Evolutionary conservation across 2,329 filamentous ascomycete species (phyloP), one percentile per base, ranked within the genome.

Genomic region (Aspergillus sp.): DNA sequence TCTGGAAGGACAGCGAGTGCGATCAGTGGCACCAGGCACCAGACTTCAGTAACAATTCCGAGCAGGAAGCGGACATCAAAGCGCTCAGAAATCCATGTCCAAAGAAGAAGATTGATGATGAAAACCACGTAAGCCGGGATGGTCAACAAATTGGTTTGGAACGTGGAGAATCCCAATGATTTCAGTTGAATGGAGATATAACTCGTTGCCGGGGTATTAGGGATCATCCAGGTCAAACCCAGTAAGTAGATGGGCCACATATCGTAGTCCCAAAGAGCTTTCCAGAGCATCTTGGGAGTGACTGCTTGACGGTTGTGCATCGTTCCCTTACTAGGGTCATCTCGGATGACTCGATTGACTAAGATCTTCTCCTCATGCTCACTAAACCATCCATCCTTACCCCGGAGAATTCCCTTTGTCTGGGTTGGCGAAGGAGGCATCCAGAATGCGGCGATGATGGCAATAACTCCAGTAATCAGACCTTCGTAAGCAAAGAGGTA

Each of bases 311-410:
- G 76, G 61, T 86, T 86, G 69, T 86, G 82, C 84, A 86, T 86
- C 59, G 79, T 79, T n/a, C 82, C 82, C 62, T 86, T 86, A 47
- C 77, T 79, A 0, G 82, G 81, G 47, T 84, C 82, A 52, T 84
- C 82, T 8, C 82, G 76, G 11, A 84, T 71, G 23, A 87, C 77
- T 23, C 82, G 81, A 66, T 89, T 90, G 17, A 88, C 81, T 82
- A 90, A 85, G 66, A 90, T 89, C 56, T 84, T 82, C 65, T 90
- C 87, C 67, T 90, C 85, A 2, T 79, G 79, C 66, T 89, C 87
- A 2, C 76, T 83, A 70, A 88, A 89, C 87, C 87, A 88, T 5
- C 87, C 87, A 19, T 81, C 63, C 43, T 84, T 85, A 2, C 84
- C 82, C 46, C 84, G 85, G 60, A 90, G 81, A 45, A 79, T 72